Conservation (phyloP, 2,329 filamentous ascomycete genomes). For the Lasiodiplodia sp. region DNA sequence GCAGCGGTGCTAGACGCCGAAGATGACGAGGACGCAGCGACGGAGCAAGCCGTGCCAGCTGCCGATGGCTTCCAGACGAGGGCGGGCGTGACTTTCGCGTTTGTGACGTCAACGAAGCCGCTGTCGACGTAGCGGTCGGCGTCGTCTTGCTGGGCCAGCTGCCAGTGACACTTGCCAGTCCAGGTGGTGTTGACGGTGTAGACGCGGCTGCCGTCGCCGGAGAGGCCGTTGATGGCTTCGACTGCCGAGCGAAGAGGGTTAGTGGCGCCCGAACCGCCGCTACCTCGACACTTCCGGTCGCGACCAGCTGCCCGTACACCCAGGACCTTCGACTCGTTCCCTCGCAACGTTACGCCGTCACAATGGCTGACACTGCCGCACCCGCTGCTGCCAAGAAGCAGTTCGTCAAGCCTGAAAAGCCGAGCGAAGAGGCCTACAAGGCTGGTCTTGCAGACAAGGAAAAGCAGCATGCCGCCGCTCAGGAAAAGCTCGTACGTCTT, state of each 20-base stretch:
- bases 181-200: constrained; percentile 5
- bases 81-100: neutral
- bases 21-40: too few species aligned
- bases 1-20: too few species aligned
- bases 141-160: constrained; percentile 7
- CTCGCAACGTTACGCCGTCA: neutral
- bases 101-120: constrained; percentile 9
- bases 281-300: constrained; percentile 1
- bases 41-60: neutral
- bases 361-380: constrained; percentile 39
- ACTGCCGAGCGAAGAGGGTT: too few species aligned
- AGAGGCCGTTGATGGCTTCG: neutral
- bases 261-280: neutral
- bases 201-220: neutral
- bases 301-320: neutral
- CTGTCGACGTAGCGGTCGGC: constrained; percentile 8
- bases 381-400: constrained; percentile 23
- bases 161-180: constrained; percentile 10
- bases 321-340: neutral
- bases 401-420: constrained; percentile 74
- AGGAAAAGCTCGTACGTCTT: constrained; percentile 69
- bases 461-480: constrained; percentile 81
- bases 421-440: constrained; percentile 86
- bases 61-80: neutral
- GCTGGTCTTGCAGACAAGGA: constrained; percentile 79